Base-by-base conservation (phyloP, 2,329 filamentous ascomycete species). In the Cryphonectria carpinicola region DNA sequence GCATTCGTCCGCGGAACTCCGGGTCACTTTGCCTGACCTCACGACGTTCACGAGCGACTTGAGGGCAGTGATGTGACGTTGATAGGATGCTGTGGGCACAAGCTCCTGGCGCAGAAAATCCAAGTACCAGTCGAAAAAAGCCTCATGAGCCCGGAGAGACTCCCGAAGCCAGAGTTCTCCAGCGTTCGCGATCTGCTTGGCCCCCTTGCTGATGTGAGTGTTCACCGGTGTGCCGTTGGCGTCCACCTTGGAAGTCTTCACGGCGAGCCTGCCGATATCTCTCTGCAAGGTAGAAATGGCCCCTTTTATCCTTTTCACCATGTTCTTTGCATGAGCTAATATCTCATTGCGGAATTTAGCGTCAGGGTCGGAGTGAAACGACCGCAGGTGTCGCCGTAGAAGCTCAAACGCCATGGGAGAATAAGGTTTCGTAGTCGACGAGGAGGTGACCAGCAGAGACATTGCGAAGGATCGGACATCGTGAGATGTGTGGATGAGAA, bases 321-420 rank as follows among this genome's bases (percentile, higher is more conserved):
- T 89, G 75, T 91, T 90, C 72, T 93, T 91, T 2, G 92, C 89
- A 73, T 93, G 88, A 35, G 90, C 89, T 37, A 95, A 85, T 1
- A 97, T 85, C 75, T 97, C 93, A 70, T 95, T 92, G 70, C 96
- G 89, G 74, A 95, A 92, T 76, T 95, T 94, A 7, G 95, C 90
- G 78, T 98, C 94, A 0, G 93, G 90, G 73, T 98, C 95, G 3
- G 93, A 89, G 77, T 97, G 92, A 73, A 95, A 89, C 22, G 90
- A 87, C 1, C 88, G 85, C 4, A 98, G 81, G 71, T 93, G 89
- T 46, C 82, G 84, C 67, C 85, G 85, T 2, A 98, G 82, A 17
- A 92, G 85, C 3, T 81, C 79, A 3, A 98, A 83, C 0, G 90
- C 86, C 13, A 83, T 84, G 0, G 81, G 76, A 0, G 90, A 90